Evolutionary conservation across 1,284 basidiomycete genomes (phyloP), one percentile per base, ranked within the genome.

Genomic region (Rhodotorula glutinis): DNA sequence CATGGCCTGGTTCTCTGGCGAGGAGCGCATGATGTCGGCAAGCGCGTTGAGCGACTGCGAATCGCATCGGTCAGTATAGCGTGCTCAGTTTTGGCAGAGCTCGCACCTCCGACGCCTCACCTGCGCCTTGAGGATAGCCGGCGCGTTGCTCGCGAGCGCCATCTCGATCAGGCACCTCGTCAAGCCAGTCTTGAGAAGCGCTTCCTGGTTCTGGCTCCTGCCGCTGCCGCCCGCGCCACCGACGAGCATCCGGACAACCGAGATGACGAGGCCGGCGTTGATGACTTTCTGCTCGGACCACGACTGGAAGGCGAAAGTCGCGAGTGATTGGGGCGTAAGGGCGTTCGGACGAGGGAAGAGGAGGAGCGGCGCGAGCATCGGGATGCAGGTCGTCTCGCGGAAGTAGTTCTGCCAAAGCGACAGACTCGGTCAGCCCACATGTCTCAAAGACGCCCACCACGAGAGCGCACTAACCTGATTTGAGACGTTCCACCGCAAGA

Each of bases 391-490:
- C 2, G 92, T 91, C 81, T 96, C 94, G 65, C 92, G 88, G 81
- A 99, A 97, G 82, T 97, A 98, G 78, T 93, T 97, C 91, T 96
- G 76, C 43, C 33, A 11, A n/a, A n/a, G n/a, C n/a, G n/a, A n/a
- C n/a, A n/a, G n/a, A n/a, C n/a, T n/a, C n/a, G n/a, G n/a, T n/a
- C n/a, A n/a, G n/a, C n/a, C n/a, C n/a, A n/a, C n/a, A n/a, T n/a
- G 38, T 21, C 14, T 7, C 13, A 49, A 21, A n/a, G 14, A 14
- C 27, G 46, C 46, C 29, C 14, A 27, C 8, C 47, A 23, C 11
- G 38, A 53, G 1, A 41, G 43, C 56, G 9, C 25, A 76, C 85
- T 65, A 73, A 90, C 92, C 83, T 96, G 93, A 79, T 98, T 98
- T 5, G 93, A 95, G 33, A 88, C 87, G 78, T 99, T 98, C 82